These are phyloP conservation scores for Penicillium freii DNA, from an alignment of 2,329 filamentous ascomycete species.

Conservation along the genomic window DNA sequence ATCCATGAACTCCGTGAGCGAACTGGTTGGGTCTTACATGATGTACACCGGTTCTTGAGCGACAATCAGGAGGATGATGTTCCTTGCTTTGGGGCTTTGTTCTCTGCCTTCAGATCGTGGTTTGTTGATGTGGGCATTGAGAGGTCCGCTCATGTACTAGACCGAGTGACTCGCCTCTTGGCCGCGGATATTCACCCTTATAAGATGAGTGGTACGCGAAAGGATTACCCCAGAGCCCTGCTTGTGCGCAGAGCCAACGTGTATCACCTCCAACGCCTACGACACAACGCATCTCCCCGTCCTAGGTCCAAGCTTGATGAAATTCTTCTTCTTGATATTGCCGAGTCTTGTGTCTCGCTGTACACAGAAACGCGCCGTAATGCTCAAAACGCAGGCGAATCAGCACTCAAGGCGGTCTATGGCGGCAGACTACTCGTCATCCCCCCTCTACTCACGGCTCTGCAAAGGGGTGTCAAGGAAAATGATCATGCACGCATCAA, in stretches of 20 bases:
- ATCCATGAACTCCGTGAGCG: conserved; percentile 80
- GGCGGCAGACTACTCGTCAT: conserved; percentile 87
- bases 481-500: conserved; percentile 91
- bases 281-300: conserved; percentile 86
- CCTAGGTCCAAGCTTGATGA: conserved; percentile 90
- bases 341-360: conserved; percentile 81
- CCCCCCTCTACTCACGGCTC: conserved; percentile 74
- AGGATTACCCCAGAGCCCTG: conserved; percentile 88
- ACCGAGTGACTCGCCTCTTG: conserved; percentile 80
- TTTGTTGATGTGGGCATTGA: conserved; percentile 98
- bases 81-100: conserved; percentile 87
- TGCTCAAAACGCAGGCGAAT: conserved; percentile 88
- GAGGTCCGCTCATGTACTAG: conserved; percentile 86
- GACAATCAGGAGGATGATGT: conserved; percentile 92
- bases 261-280: conserved; percentile 89
- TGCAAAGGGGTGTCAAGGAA: conserved; percentile 73
- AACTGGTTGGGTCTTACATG: conserved; percentile 75
- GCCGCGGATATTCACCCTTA: conserved; percentile 86
- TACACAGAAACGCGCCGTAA: conserved; percentile 96
- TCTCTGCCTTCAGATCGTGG: conserved; percentile 90
- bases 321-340: conserved; percentile 77
- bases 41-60: conserved; percentile 79
- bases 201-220: conserved; percentile 88
- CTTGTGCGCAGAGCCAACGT: conserved; percentile 89
- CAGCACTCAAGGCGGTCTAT: conserved; percentile 85